phyloP scores from a whole-genome alignment of 192 early-diverging fungal genomes.

The Backusella circina region DNA sequence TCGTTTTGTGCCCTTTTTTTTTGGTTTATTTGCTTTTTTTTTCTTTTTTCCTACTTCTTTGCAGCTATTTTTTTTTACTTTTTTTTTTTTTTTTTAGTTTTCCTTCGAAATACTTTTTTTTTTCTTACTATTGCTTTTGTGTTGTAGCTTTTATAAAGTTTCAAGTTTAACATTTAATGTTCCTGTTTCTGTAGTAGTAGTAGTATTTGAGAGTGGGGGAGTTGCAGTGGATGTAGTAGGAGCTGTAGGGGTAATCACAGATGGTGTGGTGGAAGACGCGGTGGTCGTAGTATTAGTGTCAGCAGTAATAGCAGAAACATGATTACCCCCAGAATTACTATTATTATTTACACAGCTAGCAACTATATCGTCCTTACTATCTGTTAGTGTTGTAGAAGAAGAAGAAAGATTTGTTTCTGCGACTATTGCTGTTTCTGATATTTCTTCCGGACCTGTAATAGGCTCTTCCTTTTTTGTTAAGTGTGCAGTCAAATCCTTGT shows the following conservation, averaged over 20 bases:
- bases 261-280: background rate
- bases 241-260: background rate
- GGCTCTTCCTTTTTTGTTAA: conserved; percentile 38
- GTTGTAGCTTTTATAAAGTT: background rate
- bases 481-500: conserved; percentile 54
- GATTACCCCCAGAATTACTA: background rate
- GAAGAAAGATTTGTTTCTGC: background rate
- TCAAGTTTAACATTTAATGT: background rate
- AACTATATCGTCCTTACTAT: background rate
- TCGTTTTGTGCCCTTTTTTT: background rate
- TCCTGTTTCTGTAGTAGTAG: background rate
- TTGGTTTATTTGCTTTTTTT: background rate
- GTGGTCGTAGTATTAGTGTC: background rate
- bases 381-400: background rate
- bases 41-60: background rate
- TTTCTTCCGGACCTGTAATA: background rate
- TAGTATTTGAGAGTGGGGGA: background rate
- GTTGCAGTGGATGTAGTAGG: background rate
- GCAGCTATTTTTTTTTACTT: background rate
- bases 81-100: background rate
- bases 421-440: background rate
- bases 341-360: background rate
- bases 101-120: background rate
- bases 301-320: background rate
- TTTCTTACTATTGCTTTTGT: background rate